Percentiles rank a stretch among this genome's conserved stretches.
Conservation (phyloP, 345 rosid genomes). For the Moricandia moricandioides region DNA sequence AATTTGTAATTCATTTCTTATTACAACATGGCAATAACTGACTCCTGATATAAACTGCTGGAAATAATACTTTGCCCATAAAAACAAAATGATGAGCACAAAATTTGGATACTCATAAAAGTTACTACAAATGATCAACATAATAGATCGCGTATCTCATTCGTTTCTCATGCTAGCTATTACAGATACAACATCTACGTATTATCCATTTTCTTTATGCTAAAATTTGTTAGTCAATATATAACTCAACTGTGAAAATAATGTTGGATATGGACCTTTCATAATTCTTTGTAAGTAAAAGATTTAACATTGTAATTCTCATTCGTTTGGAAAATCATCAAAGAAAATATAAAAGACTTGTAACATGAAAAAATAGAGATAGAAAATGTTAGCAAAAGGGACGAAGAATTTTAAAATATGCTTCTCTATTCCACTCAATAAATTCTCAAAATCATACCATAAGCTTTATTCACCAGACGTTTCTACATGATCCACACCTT, state of each 20-base stretch:
- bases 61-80: no score
- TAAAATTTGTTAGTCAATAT: slow-evolving; percentile 36
- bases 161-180: no score
- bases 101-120: no score
- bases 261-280: slow-evolving; percentile 51
- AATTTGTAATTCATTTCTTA: no score
- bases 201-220: slow-evolving; percentile 77
- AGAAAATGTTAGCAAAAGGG: background rate
- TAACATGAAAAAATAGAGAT: background rate
- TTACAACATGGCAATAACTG: no score
- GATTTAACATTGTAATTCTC: background rate
- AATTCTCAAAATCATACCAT: slow-evolving; percentile 89
- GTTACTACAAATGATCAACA: no score
- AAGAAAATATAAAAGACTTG: background rate
- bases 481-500: slow-evolving; percentile 94
- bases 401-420: slow-evolving; percentile 30
- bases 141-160: no score
- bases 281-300: slow-evolving; percentile 60
- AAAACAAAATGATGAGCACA: no score
- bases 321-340: background rate
- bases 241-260: no score
- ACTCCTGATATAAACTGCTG: no score
- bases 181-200: no score
- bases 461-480: slow-evolving; percentile 83
- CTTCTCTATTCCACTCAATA: slow-evolving; percentile 85